Base-by-base conservation (phyloP, 129 eudicot species). In the Tagetes patula region DNA sequence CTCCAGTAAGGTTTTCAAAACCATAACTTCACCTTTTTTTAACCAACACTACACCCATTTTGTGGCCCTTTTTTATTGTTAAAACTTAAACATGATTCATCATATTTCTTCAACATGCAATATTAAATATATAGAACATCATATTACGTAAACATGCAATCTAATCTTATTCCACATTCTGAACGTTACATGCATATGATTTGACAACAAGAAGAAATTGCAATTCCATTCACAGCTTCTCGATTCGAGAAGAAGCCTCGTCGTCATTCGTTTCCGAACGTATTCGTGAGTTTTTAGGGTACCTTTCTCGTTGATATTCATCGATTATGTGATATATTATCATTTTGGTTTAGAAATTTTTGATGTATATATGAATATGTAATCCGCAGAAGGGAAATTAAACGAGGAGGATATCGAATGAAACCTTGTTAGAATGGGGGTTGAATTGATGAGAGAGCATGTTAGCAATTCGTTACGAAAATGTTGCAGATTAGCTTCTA, bases 401-500 rank as follows among this genome's bases (percentile, higher is more conserved):
- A 67, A 47, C 8, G 8, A 76, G 14, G 66, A 37, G 41, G 8
- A 45, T 14, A 14, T 60, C 38, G 70, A 10, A 32, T 12, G 68
- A 47, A 67, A 54, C 7, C 31, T 67, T 8, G 48, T 42, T 60
- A 77, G 34, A 69, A 91, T 86, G 96, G 96, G 76, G 76, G 74
- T 60, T 69, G 81, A 78, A 58, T 69, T 72, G 76, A 42, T 82
- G 83, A 86, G 63, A 70, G 84, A 83, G 69, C 49, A 64, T 80
- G 80, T 72, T 79, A 81, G 71, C 66, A 72, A 76, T 69, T 62
- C 83, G 40, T 52, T 84, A 56, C 77, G 49, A 74, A 63, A 65
- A 34, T 89, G 85, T 73, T 82, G 61, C 74, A 84, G 83, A 86
- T 84, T 83, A 78, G 93, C 82, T 67, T 74, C 40, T 20, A 85